Evolutionary conservation across 441 rosid genomes (phyloP), one percentile per base, ranked within the genome.

Genomic region (Bocquillonia castaneifolia): DNA sequence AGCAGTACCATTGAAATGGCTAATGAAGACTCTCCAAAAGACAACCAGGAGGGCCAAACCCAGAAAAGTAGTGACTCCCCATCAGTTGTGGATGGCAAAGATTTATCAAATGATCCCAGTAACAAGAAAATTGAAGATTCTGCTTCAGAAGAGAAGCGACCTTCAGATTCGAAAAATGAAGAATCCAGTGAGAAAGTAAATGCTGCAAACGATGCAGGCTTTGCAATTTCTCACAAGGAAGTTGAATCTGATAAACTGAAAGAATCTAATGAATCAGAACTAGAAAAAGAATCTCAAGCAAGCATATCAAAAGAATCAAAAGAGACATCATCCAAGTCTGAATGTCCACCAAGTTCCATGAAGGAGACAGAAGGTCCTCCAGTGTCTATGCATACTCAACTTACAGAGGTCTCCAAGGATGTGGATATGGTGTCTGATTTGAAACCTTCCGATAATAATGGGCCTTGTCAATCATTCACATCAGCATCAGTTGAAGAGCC

Each of bases 1-100:
- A 85, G 97, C 79, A 82, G 57, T 79, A 82, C 75, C 68, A 73
- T 79, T 66, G 85, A 75, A 65, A 79, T n/a, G 25, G 79, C 74
- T 20, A 59, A 74, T 82, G 65, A 55, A 67, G 83, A 77, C 73
- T 72, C 77, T 63, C 65, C 59, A 52, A 84, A 85, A 66, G 88
- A 80, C 62, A 70, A 67, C 37, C 70, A 66, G n/a, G 80, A 84
- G 71, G 80, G 70, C 31, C 63, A 67, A 71, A 70, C 56, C 55
- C 68, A 71, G 57, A 64, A 66, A 70, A 83, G 61, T 54, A 70
- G 79, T 69, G 70, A 62, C 55, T 48, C 75, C 60, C 60, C 65
- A 56, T 66, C 81, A 28, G 57, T 68, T 68, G 29, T 67, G 66
- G 80, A 62, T 68, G 82, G 71, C 48, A 62, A 20, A 71, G 84